Base-by-base conservation (phyloP, 108 stramenopile species). In the Skeletonema marinoi region DNA sequence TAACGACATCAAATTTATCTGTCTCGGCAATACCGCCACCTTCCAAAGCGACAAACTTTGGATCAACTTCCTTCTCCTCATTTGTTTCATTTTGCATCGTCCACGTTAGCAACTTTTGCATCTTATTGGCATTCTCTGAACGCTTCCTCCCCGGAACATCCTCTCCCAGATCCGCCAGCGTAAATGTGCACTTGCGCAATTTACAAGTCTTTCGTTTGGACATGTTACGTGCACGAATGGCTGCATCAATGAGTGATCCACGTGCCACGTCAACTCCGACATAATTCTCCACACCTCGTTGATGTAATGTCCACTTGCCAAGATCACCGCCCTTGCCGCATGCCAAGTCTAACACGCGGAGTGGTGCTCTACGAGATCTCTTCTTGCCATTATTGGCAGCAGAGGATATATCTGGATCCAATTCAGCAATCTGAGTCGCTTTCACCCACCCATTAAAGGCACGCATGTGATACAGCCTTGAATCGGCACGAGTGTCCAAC, bases 241-340 rank as follows among this genome's bases (percentile, higher is more conserved):
- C 96, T 11, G 97, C 97, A 83, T 98, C 98, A 50, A 89, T 68
- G 39, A 99, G 86, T 12, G 97, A 98, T 21, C 92, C 94, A 42
- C 96, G 70, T 6, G 99, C 99, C 44, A 99, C 98, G 83, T 99
- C 99, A 21, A 97, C 89, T 31, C 98, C 99, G 1, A 97, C 97
- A 66, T 99, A 99, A 48, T 88, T 84, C 25, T 78, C 85, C 36
- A 98, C 86, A 17, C 85, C 85, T 6, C 94, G 82, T 16, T 56
- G 70, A 72, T 91, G 92, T 65, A 87, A 69, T 9, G 74, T 77
- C 97, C 97, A 98, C 72, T 99, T 99, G 60, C 81, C 81, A 29
- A 99, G 79, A 80, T 99, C 99, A n/a, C 98, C 99, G 62, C 99
- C 99, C 62, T 99, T 99, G 4, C 99, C 99, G 75, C 98, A 98